These are phyloP conservation scores for Rosa persica DNA, from an alignment of 306 rosid species.

Conservation along the genomic window DNA sequence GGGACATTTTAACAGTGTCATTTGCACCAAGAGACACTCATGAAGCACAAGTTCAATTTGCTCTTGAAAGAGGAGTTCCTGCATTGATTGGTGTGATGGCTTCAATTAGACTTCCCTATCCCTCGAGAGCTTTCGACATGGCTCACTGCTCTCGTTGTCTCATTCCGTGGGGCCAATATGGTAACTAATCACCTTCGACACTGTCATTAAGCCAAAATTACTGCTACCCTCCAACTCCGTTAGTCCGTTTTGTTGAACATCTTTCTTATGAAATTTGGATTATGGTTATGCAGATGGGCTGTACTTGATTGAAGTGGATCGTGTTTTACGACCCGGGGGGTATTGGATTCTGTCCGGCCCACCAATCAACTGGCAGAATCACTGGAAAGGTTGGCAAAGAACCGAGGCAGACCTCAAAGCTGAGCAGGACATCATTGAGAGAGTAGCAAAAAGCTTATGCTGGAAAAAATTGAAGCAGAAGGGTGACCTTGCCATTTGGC, in stretches of 20 bases:
- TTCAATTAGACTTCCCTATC: slow-evolving; percentile 87
- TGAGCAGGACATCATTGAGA: slow-evolving; percentile 73
- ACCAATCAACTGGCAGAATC: slow-evolving; percentile 82
- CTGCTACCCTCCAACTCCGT: background rate
- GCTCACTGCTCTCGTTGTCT: slow-evolving; percentile 99
- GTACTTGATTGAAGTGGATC: slow-evolving; percentile 78
- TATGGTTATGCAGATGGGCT: slow-evolving; percentile 57
- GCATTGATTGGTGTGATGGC: slow-evolving; percentile 91
- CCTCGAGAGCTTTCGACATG: slow-evolving; percentile 93
- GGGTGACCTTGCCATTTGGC: slow-evolving; percentile 90
- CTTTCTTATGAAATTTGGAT: background rate
- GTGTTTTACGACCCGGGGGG: slow-evolving; percentile 93
- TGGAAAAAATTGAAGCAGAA: slow-evolving; percentile 82
- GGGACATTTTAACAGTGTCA: slow-evolving; percentile 72
- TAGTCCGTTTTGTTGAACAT: background rate
- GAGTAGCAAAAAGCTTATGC: slow-evolving; percentile 73
- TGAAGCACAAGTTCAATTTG: slow-evolving; percentile 94
- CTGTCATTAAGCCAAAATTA: background rate
- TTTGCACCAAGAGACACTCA: slow-evolving; percentile 97
- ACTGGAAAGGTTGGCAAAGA: slow-evolving; percentile 92
- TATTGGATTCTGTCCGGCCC: slow-evolving; percentile 98
- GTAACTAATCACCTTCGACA: slow-evolving; percentile 36
- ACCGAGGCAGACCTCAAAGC: slow-evolving; percentile 54
- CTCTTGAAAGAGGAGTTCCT: slow-evolving; percentile 95
- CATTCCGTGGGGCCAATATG: slow-evolving; percentile 83